A percentile compares a stretch with the other conserved stretches of the same genome.
These are phyloP conservation scores for Hydnomerulius pinastri DNA, from an alignment of 768 basidiomycete genomes.

Conservation along the genomic window DNA sequence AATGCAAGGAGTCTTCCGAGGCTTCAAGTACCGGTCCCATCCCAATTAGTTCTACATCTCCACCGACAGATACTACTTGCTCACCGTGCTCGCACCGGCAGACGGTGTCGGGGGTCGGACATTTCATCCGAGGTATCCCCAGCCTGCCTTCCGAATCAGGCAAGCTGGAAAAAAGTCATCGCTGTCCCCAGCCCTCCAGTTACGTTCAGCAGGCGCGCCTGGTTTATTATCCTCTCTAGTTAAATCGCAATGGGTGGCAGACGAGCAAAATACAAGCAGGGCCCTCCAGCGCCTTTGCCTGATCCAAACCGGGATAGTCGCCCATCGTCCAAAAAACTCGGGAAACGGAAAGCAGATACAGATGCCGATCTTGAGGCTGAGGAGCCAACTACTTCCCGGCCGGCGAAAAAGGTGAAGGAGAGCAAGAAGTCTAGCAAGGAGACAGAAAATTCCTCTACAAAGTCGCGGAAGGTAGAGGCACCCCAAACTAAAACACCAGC, in stretches of 20 bases:
- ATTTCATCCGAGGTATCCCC: no score
- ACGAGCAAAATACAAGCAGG: constrained; percentile 84
- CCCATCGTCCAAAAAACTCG: constrained; percentile 55
- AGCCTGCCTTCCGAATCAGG: constrained; percentile 21
- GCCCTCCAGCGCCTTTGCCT: constrained; percentile 58
- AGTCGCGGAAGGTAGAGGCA: constrained; percentile 42
- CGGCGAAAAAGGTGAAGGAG: constrained; percentile 39
- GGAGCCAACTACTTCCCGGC: constrained; percentile 29
- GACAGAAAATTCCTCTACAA: constrained; percentile 28
- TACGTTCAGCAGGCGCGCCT: neutral
- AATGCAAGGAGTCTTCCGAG: no score
- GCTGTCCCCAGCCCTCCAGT: neutral
- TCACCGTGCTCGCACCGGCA: neutral
- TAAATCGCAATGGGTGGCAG: constrained; percentile 72
- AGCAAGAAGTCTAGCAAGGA: constrained; percentile 22
- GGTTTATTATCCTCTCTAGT: constrained; percentile 15
- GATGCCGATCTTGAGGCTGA: constrained; percentile 31
- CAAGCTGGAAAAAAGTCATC: constrained; percentile 23
- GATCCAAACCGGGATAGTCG: constrained; percentile 37
- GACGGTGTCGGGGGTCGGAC: no score
- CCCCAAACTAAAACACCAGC: constrained; percentile 46
- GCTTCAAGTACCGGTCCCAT: no score
- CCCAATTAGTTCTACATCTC: no score
- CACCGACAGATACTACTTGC: no score
- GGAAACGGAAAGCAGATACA: constrained; percentile 71